Evolutionary conservation across 495 filamentous ascomycete species (phyloP), one percentile per base, ranked within the genome.

Genomic region (Penicillium longicatenatum): DNA sequence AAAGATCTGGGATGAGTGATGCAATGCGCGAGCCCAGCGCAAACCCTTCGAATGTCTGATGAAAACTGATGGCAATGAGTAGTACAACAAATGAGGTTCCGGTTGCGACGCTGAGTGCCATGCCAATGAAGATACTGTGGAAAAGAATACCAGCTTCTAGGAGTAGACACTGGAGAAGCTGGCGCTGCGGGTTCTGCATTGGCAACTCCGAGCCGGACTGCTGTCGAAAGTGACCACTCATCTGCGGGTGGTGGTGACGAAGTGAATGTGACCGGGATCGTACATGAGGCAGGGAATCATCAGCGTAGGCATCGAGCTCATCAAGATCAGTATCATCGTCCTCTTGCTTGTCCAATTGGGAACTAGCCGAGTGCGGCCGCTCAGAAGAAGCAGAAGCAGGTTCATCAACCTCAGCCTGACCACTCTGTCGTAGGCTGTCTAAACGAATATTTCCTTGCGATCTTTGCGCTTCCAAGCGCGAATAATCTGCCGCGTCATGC

Each of bases 61-160:
- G 91, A 65, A 95, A 92, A 49, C 82, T 81, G 50, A 95, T 93
- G 20, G 91, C 91, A 37, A 91, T 78, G 0, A 95, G 79, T 59
- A 95, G 89, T 9, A 93, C 88, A 46, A 87, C 77, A 65, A 95
- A 95, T 1, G 86, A 81, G 6, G 88, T 85, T 0, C 89, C 90
- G 0, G 86, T 88, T 6, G 91, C 86, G 9, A 93, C 90, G n/a
- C 86, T 90, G 31, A 95, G 75, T 4, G 91, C 89, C 89, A 95
- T 93, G 43, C 90, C 90, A 63, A 95, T 95, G 65, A 95, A 95
- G 39, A 95, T 82, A 61, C 86, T 89, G 73, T 95, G 91, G 64
- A 93, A 93, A 3, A 95, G 77, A 61, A 95, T 93, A 17, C 91
- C 91, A 7, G 89, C 88, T 71, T 95, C 91, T 26, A 95, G 80